Evolutionary conservation across 169 alveolate species (phyloP).

Genomic region (Cryptosporidium sp.): DNA sequence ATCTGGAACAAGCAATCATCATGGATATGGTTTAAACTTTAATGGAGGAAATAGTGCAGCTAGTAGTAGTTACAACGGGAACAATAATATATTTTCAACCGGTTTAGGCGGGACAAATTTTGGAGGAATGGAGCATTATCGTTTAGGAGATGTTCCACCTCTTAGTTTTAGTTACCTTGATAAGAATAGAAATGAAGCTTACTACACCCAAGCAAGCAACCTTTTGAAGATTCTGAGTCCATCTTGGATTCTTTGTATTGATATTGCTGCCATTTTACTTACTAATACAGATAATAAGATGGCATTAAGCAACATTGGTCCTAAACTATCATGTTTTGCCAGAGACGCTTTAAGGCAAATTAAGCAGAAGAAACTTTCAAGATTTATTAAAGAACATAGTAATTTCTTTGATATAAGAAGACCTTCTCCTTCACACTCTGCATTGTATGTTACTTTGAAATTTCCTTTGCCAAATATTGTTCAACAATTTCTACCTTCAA

Average conservation of each 20-base stretch:
- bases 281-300: slow-evolving; percentile 73
- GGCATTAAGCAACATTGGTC: slow-evolving; percentile 75
- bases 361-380: slow-evolving; percentile 63
- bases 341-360: slow-evolving; percentile 75
- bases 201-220: slow-evolving; percentile 34
- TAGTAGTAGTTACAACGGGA: background rate
- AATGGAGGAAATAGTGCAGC: background rate
- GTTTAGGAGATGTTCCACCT: slow-evolving; percentile 65
- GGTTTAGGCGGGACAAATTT: background rate
- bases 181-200: slow-evolving; percentile 45
- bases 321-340: slow-evolving; percentile 64
- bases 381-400: slow-evolving; percentile 67
- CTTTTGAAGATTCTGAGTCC: slow-evolving; percentile 60
- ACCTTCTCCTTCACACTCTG: slow-evolving; percentile 73
- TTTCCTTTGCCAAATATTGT: slow-evolving; percentile 58
- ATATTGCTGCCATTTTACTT: slow-evolving; percentile 62
- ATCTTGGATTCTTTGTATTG: slow-evolving; percentile 70
- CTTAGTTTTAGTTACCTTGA: slow-evolving; percentile 28
- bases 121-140: slow-evolving; percentile 31
- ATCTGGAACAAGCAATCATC: slow-evolving; percentile 1
- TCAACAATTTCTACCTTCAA: slow-evolving; percentile 65
- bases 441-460: slow-evolving; percentile 65
- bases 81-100: background rate
- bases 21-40: background rate
- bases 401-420: slow-evolving; percentile 73